phyloP scores from a whole-genome alignment of 108 stramenopile genomes.

The Conticribra weissflogii region DNA sequence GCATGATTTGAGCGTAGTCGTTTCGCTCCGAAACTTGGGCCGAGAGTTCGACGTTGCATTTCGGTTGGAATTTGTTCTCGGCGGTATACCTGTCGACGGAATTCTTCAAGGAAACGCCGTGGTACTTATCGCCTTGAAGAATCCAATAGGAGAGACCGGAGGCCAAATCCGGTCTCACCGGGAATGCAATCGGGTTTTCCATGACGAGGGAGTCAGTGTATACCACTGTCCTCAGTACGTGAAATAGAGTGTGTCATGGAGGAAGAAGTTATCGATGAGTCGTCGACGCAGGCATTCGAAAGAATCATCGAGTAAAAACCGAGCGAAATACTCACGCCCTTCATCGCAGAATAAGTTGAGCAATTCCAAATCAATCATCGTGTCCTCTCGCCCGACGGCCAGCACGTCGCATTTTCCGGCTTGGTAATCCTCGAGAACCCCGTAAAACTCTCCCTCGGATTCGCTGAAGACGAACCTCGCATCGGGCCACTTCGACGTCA shows the following conservation, averaged over 20 bases:
- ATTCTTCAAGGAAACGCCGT: neutral
- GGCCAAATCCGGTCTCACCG: conserved; percentile 3
- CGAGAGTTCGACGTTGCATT: conserved; percentile 5
- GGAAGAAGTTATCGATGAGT: no score
- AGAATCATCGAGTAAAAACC: no score
- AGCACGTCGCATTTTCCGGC: conserved; percentile 11
- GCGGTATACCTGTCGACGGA: neutral
- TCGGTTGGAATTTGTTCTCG: neutral
- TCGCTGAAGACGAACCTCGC: conserved; percentile 2
- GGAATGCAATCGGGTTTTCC: conserved; percentile 16
- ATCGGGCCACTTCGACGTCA: neutral
- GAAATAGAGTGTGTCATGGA: no score
- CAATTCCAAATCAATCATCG: neutral
- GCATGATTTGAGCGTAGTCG: conserved; percentile 12
- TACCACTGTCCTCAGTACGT: neutral
- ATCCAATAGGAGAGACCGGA: neutral
- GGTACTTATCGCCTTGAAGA: neutral
- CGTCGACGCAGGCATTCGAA: no score
- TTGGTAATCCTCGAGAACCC: conserved; percentile 8
- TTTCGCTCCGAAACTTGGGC: neutral
- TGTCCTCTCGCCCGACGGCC: conserved; percentile 13
- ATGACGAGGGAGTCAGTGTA: conserved; percentile 6
- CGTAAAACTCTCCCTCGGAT: neutral
- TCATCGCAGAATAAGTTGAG: no score
- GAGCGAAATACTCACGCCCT: no score